Conservation (phyloP, 371 early-diverging fungal genomes). For the Cokeromyces recurvatus region DNA sequence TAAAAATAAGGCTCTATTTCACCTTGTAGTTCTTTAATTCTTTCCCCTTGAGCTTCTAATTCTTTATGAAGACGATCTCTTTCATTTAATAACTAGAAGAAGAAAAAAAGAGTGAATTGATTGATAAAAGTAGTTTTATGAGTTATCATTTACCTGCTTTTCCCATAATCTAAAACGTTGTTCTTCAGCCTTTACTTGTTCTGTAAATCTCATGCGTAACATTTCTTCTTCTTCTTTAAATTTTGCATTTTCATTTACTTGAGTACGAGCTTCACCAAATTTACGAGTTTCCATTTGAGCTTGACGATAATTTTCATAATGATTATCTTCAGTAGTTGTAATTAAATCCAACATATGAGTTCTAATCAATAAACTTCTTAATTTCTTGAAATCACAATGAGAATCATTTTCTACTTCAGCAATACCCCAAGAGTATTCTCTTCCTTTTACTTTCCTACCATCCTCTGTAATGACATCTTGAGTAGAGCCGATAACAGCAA, state of each 20-base stretch:
- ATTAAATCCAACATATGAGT: constrained; percentile 95
- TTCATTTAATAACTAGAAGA: constrained; percentile 79
- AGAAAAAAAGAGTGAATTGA: no score
- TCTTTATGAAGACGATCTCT: constrained; percentile 95
- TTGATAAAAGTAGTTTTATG: no score
- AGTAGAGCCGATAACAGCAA: constrained; percentile 92
- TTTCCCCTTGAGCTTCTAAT: constrained; percentile 86
- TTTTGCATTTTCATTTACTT: constrained; percentile 75
- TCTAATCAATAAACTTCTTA: constrained; percentile 89
- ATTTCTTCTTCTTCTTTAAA: constrained; percentile 90
- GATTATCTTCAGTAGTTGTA: constrained; percentile 83
- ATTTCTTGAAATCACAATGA: constrained; percentile 90
- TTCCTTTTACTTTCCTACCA: constrained; percentile 80
- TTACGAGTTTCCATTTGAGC: constrained; percentile 80
- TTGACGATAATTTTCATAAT: constrained; percentile 90
- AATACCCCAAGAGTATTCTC: constrained; percentile 94
- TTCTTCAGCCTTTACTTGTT: constrained; percentile 93
- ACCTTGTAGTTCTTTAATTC: constrained; percentile 83
- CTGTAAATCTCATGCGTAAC: constrained; percentile 88
- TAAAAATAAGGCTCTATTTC: constrained; percentile 64
- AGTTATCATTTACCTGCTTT: constrained; percentile 77
- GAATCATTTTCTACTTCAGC: no score
- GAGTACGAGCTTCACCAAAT: constrained; percentile 70
- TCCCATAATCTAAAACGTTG: constrained; percentile 96
- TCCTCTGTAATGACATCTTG: constrained; percentile 76